A percentile compares a stretch with the other conserved stretches of the same genome.
These are phyloP conservation scores for Talaromyces nanjingensis DNA, from an alignment of 495 filamentous ascomycete species.

Conservation along the genomic window DNA sequence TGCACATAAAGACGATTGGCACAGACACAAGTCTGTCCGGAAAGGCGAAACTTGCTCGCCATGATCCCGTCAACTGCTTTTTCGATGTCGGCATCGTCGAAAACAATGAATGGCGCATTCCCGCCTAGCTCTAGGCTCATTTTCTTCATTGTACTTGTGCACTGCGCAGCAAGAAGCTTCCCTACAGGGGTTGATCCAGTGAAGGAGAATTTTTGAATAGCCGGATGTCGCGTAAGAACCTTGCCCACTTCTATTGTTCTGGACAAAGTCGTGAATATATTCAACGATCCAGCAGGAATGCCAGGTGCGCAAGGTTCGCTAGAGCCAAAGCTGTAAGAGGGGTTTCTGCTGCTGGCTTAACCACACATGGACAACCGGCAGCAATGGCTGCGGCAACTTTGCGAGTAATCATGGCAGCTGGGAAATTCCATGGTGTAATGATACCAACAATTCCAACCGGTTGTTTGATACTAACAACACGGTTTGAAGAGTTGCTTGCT, in stretches of 20 bases:
- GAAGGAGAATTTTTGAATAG: constrained; percentile 80
- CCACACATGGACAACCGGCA: constrained; percentile 77
- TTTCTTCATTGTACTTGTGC: constrained; percentile 75
- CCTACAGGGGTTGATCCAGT: constrained; percentile 85
- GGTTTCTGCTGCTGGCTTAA: constrained; percentile 80
- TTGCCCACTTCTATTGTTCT: constrained; percentile 71
- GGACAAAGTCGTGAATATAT: constrained; percentile 64
- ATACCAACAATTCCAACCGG: constrained; percentile 91
- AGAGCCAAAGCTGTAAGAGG: constrained; percentile 78
- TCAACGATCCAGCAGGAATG: constrained; percentile 78
- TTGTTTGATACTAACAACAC: constrained; percentile 74
- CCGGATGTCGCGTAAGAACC: constrained; percentile 61
- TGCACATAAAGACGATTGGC: constrained; percentile 85
- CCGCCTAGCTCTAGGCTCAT: constrained; percentile 82
- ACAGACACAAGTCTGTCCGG: constrained; percentile 87
- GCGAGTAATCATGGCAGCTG: constrained; percentile 85
- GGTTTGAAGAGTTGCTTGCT: constrained; percentile 44
- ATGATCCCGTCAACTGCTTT: constrained; percentile 69
- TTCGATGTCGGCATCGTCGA: constrained; percentile 76
- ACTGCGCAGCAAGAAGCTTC: constrained; percentile 80
- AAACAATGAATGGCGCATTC: constrained; percentile 91
- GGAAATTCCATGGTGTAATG: constrained; percentile 97
- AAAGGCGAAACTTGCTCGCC: constrained; percentile 75
- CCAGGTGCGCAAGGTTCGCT: constrained; percentile 73
- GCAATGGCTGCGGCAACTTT: constrained; percentile 83